These are phyloP conservation scores for Elasticomyces elasticus DNA, from an alignment of 495 filamentous ascomycete species.

Conservation along the genomic window DNA sequence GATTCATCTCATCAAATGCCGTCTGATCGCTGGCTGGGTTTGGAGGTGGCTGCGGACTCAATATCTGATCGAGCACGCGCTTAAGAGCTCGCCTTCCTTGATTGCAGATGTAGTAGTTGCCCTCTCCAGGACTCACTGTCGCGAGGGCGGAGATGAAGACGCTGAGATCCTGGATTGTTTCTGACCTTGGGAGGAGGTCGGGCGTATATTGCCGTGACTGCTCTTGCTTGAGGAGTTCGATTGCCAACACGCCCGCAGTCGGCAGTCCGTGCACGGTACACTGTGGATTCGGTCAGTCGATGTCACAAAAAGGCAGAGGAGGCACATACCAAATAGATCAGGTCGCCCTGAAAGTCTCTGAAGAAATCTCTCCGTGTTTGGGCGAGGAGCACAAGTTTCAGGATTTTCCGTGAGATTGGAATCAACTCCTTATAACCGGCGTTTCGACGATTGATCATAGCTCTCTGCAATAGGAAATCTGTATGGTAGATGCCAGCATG, in stretches of 20 bases:
- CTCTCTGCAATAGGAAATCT: constrained; percentile 49
- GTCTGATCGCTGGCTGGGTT: neutral
- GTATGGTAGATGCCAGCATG: constrained; percentile 37
- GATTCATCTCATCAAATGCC: constrained; percentile 19
- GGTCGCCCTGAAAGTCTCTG: constrained; percentile 41
- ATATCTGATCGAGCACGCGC: constrained; percentile 39
- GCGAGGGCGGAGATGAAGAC: constrained; percentile 51
- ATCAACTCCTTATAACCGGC: constrained; percentile 42
- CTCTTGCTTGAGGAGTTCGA: constrained; percentile 52
- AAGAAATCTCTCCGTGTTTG: constrained; percentile 41
- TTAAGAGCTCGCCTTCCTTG: constrained; percentile 36
- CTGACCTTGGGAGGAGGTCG: constrained; percentile 43
- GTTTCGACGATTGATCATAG: constrained; percentile 43
- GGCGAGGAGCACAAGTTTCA: constrained; percentile 39
- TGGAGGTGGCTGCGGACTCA: constrained; percentile 19
- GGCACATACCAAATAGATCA: constrained; percentile 46
- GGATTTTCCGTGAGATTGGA: constrained; percentile 43
- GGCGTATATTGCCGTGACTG: constrained; percentile 33
- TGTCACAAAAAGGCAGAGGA: neutral
- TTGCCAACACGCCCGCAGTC: constrained; percentile 47
- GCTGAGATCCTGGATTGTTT: constrained; percentile 54
- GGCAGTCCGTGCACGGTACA: constrained; percentile 40
- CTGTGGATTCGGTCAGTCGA: neutral
- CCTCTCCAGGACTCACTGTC: constrained; percentile 45
- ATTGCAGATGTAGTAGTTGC: constrained; percentile 45